Evolutionary conservation across 2,329 filamentous ascomycete species (phyloP).

Genomic region (Thermothelomyces thermophilus): DNA sequence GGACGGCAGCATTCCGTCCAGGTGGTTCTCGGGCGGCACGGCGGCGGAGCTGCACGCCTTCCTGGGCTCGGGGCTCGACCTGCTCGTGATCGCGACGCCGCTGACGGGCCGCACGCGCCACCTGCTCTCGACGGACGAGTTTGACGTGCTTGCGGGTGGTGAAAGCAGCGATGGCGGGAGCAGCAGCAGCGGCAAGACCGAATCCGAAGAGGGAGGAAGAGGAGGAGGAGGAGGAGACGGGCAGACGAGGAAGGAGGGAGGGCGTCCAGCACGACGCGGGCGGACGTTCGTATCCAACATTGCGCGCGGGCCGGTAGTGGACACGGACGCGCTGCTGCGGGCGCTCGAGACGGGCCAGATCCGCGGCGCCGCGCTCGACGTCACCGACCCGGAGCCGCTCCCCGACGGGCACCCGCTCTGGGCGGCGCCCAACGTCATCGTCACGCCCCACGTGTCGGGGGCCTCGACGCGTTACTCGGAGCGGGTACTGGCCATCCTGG

Average conservation of each 20-base stretch:
- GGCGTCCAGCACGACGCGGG: too few species aligned
- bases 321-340: slow-evolving; percentile 51
- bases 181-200: too few species aligned
- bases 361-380: slow-evolving; percentile 66
- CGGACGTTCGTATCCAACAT: slow-evolving; percentile 69
- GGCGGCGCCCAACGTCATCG: slow-evolving; percentile 60
- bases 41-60: slow-evolving; percentile 44
- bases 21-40: slow-evolving; percentile 44
- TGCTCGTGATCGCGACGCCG: slow-evolving; percentile 46
- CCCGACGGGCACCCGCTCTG: slow-evolving; percentile 62
- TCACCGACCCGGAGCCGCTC: slow-evolving; percentile 73
- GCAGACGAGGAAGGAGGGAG: too few species aligned
- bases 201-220: too few species aligned
- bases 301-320: slow-evolving; percentile 49
- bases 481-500: slow-evolving; percentile 38
- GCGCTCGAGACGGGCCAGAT: slow-evolving; percentile 45
- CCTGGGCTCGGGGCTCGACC: slow-evolving; percentile 43
- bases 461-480: slow-evolving; percentile 35
- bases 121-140: slow-evolving; percentile 47
- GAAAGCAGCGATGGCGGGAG: background rate
- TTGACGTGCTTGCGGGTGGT: slow-evolving; percentile 35
- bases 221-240: too few species aligned
- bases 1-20: slow-evolving; percentile 41
- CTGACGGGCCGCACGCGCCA: slow-evolving; percentile 42
- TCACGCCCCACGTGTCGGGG: slow-evolving; percentile 49